Base-by-base conservation (phyloP, 208 protist species). In the Leptomonas pyrrhocoris region DNA sequence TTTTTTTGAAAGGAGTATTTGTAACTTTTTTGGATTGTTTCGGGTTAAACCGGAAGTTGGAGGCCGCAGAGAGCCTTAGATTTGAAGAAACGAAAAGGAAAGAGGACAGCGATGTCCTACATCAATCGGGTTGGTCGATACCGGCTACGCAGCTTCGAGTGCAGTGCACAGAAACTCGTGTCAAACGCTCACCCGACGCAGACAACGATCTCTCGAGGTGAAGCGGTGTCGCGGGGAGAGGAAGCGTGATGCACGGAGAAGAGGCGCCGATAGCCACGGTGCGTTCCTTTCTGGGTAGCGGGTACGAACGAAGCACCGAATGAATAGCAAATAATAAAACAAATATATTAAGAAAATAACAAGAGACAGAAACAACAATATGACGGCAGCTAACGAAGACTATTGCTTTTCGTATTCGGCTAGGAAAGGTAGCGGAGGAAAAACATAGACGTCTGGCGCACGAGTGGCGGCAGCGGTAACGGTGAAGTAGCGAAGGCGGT, bases 301-400 rank as follows among this genome's bases (percentile, higher is more conserved):
- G n/a, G 13, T 23, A 49, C 13, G 34, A 9, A 59, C 30, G 15
- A 46, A 59, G 34, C 30, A 73, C 18, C 30, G 53, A 58, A 51
- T 54, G 59, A 80, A 2, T 58, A 60, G 57, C 18, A 49, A 74
- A 57, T 62, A 13, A 42, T 43, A 61, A 49, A 64, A 49, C 62
- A 62, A 36, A 54, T 9, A 64, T 50, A 0, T 34, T n/a, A 34
- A 34, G 12, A 40, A 30, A 45, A 43, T n/a, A 45, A 64, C 56
- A 63, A 49, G 27, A 34, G 18, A 19, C 15, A 23, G 18, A 51
- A 15, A 45, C 25, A 15, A n/a, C 7, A 53, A 50, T 25, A 13
- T 49, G 45, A 49, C 18, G 55, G 34, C 55, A 45, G n/a, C n/a
- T 42, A 45, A n/a, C n/a, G 28, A 40, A 34, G 6, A 19, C 27